Percentiles rank a stretch among this genome's conserved stretches.
Conservation (phyloP, 495 filamentous ascomycete genomes). For the Penicillium lividum region DNA sequence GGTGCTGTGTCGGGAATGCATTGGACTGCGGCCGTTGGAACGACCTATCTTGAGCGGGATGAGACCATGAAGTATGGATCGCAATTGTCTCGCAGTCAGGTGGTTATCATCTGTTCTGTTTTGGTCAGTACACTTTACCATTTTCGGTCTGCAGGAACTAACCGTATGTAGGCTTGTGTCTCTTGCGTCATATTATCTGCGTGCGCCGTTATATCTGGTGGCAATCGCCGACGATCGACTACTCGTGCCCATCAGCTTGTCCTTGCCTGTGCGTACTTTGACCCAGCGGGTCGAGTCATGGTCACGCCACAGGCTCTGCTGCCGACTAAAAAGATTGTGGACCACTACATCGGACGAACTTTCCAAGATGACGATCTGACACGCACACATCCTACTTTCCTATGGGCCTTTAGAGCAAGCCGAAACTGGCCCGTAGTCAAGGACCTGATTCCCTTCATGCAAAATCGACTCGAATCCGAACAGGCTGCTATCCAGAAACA, state of each 20-base stretch:
- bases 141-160: conserved; percentile 15
- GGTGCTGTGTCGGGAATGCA: conserved; percentile 84
- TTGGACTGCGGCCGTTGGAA: conserved; percentile 78
- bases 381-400: conserved; percentile 75
- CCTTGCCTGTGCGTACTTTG: conserved; percentile 75
- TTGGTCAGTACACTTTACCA: conserved; percentile 49
- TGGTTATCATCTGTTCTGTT: conserved; percentile 63
- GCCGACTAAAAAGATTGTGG: conserved; percentile 78
- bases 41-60: conserved; percentile 56
- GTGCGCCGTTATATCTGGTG: conserved; percentile 59
- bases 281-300: conserved; percentile 71
- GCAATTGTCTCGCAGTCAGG: conserved; percentile 54
- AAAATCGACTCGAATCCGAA: conserved; percentile 52
- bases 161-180: conserved; percentile 47
- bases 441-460: conserved; percentile 70
- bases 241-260: conserved; percentile 76
- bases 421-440: conserved; percentile 71
- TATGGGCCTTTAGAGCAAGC: conserved; percentile 82
- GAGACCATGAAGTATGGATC: conserved; percentile 24
- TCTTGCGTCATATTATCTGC: conserved; percentile 60
- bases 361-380: conserved; percentile 74
- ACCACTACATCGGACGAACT: conserved; percentile 71
- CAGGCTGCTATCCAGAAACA: conserved; percentile 35
- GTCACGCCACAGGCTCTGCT: conserved; percentile 79
- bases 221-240: conserved; percentile 53